Base-by-base conservation (phyloP, 495 filamentous ascomycete genomes). In the Penicillium lagena region DNA sequence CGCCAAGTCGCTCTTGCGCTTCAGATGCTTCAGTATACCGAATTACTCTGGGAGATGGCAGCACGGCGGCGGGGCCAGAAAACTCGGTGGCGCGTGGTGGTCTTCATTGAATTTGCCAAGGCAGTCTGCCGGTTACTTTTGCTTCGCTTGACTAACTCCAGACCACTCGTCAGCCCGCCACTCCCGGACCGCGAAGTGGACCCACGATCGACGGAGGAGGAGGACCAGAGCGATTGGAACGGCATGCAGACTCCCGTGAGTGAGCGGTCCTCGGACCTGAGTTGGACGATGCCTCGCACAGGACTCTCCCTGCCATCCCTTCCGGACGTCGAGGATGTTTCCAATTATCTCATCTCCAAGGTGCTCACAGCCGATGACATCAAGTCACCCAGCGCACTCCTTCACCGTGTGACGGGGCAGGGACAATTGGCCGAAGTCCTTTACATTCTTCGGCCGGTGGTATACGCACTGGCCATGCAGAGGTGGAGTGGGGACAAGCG, bases 271-370 rank as follows among this genome's bases (percentile, higher is more conserved):
- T 67, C 50, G 40, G 77, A 67, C 46, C 52, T 61, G 39, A 80
- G 77, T 54, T 98, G 90, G 86, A 85, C 77, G n/a, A 98, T 98
- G 93, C 90, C 90, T 27, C 81, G 93, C 50, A 98, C 93, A 0
- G 88, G 89, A 7, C 70, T 95, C 38, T 82, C 78, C 7, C 77
- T 98, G 29, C 90, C 94, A 0, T 79, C 74, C 32, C 72, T 98
- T 15, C 93, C 93, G 1, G 80, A 81, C 40, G 79, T 83, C 8
- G 75, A 78, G 22, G 87, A 93, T 55, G 86, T 95, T 22, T 85
- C 85, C 22, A 81, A 77, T 31, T 96, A 93, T 61, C 77, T 98
- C 13, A 84, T 94, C 36, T 82, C 81, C n/a, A 89, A 91, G 41
- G 93, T 96, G 12, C 73, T 98, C 22, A 95, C 87, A 1, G 87